A percentile compares a stretch with the other conserved stretches of the same genome.
Conservation (phyloP, 306 rosid species). For the Vigna mungo region DNA sequence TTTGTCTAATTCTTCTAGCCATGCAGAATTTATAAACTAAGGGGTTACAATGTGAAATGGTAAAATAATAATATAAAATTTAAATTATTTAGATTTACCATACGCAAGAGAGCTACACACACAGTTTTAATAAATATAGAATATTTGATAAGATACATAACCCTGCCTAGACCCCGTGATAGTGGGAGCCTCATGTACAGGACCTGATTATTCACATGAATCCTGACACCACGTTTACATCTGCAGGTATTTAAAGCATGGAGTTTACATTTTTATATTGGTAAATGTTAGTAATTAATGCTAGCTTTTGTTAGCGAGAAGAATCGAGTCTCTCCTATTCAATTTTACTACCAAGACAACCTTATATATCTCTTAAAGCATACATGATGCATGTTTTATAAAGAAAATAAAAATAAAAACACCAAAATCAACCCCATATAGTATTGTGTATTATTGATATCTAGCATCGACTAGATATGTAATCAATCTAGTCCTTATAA, state of each 20-base stretch:
- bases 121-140: no score
- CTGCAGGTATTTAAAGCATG: not conserved
- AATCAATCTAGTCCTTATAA: not conserved
- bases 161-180: no score
- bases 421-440: constrained; percentile 26
- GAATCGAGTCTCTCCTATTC: no score
- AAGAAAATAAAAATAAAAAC: not conserved
- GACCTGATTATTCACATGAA: no score
- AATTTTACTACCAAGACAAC: no score
- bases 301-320: no score
- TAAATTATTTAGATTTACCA: no score
- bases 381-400: constrained; percentile 15
- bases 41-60: not conserved
- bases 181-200: no score
- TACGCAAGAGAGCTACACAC: no score
- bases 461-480: not conserved
- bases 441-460: not conserved
- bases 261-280: no score
- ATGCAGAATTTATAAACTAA: not conserved
- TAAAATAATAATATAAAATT: not conserved
- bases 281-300: no score
- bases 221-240: not conserved
- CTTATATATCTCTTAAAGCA: not conserved
- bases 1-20: not conserved
- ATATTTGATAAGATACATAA: no score